These are phyloP conservation scores for Lactarius deliciosus DNA, from an alignment of 768 basidiomycete genomes.

Conservation along the genomic window DNA sequence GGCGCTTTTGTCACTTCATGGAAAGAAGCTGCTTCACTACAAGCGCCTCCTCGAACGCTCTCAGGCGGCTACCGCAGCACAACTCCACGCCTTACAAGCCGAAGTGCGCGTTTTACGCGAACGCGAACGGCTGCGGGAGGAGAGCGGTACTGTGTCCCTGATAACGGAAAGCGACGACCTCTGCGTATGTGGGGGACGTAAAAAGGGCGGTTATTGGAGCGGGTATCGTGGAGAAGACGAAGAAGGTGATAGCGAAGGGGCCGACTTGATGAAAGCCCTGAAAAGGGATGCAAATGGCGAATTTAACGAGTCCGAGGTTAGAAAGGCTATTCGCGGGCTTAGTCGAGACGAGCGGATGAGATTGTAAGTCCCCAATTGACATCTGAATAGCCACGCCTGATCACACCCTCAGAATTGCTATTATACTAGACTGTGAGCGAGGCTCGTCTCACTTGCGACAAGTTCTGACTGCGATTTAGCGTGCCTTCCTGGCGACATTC, in stretches of 20 bases:
- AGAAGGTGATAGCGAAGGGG: slow-evolving; percentile 47
- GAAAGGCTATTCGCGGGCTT: slow-evolving; percentile 59
- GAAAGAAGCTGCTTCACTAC: slow-evolving; percentile 64
- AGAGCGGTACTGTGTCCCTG: slow-evolving; percentile 28
- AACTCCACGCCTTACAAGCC: slow-evolving; percentile 83
- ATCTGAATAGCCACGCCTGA: slow-evolving; percentile 23
- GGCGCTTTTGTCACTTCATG: slow-evolving; percentile 44
- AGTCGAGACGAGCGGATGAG: slow-evolving; percentile 69
- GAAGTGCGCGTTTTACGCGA: slow-evolving; percentile 68
- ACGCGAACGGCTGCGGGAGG: slow-evolving; percentile 36
- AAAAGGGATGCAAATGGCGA: slow-evolving; percentile 49
- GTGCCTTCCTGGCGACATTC: slow-evolving; percentile 81
- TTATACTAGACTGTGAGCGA: slow-evolving; percentile 59
- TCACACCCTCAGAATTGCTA: slow-evolving; percentile 46
- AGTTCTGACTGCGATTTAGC: slow-evolving; percentile 41
- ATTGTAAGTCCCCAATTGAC: slow-evolving; percentile 49
- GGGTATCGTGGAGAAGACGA: slow-evolving; percentile 56
- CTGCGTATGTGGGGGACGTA: slow-evolving; percentile 60
- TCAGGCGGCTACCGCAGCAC: slow-evolving; percentile 75
- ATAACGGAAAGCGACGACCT: slow-evolving; percentile 35
- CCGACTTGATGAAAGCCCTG: slow-evolving; percentile 51
- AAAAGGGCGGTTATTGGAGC: slow-evolving; percentile 67
- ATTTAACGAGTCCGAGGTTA: slow-evolving; percentile 70
- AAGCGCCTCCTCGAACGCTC: slow-evolving; percentile 79
- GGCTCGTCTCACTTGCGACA: slow-evolving; percentile 18